Evolutionary conservation across 371 early-diverging fungal species (phyloP).

Genomic region (Blastocladiella emersonii): DNA sequence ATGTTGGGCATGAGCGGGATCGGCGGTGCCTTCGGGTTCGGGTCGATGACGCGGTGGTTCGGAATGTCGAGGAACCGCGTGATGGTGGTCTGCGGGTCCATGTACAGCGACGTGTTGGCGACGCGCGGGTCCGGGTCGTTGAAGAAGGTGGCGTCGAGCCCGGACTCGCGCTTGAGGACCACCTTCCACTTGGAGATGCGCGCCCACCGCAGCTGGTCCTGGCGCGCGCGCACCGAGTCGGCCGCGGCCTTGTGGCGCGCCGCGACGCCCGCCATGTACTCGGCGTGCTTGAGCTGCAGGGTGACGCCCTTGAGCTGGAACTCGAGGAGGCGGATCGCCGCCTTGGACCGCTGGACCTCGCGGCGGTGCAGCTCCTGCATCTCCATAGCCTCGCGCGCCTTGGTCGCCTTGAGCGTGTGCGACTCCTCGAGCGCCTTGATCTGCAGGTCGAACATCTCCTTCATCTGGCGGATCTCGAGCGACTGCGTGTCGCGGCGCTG

Average conservation of each 20-base stretch:
- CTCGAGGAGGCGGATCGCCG: neutral
- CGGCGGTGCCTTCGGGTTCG: neutral
- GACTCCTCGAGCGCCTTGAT: constrained; percentile 11
- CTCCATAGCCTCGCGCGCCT: neutral
- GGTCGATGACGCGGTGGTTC: neutral
- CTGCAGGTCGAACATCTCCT: constrained; percentile 21
- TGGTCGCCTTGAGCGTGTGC: neutral
- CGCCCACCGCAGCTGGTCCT: neutral
- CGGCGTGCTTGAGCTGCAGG: neutral
- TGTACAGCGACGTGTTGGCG: neutral
- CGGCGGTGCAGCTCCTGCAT: neutral
- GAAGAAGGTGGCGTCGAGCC: neutral
- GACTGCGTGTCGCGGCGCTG: constrained; percentile 10
- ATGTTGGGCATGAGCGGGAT: neutral
- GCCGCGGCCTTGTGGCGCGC: neutral
- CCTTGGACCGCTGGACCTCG: neutral
- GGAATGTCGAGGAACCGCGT: neutral
- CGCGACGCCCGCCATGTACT: neutral
- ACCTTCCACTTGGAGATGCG: neutral
- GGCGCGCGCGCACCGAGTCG: neutral
- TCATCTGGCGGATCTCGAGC: constrained; percentile 19
- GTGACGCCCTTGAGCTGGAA: neutral
- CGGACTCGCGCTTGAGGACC: neutral
- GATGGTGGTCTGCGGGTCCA: neutral
- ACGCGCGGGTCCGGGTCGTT: neutral